Percentiles rank a stretch among this genome's conserved stretches.
Evolutionary conservation across 768 basidiomycete genomes (phyloP).

Genomic region (Trametopsis cervina): DNA sequence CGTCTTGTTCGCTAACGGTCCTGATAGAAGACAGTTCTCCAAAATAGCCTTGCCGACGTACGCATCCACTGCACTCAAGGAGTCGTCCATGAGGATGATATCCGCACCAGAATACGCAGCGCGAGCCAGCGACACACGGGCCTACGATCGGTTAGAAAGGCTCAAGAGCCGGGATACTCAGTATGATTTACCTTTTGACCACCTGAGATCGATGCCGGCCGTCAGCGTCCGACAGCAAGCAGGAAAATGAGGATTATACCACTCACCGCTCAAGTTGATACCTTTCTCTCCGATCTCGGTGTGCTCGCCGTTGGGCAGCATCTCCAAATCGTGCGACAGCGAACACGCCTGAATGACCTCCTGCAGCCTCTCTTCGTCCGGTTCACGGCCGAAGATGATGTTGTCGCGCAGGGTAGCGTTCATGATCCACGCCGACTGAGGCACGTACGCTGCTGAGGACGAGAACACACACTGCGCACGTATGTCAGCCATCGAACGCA

Average conservation of each 20-base stretch:
- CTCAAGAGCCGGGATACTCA: too few species aligned
- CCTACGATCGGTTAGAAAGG: too few species aligned
- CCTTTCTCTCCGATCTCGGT: conserved; percentile 79
- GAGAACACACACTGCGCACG: conserved; percentile 40
- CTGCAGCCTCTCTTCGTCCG: conserved; percentile 53
- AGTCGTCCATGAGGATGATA: conserved; percentile 76
- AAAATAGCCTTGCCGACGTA: conserved; percentile 65
- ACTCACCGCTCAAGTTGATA: conserved; percentile 53
- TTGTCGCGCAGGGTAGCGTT: conserved; percentile 70
- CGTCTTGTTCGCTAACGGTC: conserved; percentile 47
- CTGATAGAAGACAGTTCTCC: conserved; percentile 50
- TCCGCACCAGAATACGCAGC: conserved; percentile 71
- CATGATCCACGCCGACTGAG: conserved; percentile 57
- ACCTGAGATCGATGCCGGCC: too few species aligned
- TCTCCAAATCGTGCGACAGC: conserved; percentile 61
- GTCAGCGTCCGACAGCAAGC: too few species aligned
- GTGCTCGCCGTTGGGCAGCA: conserved; percentile 61
- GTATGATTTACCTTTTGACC: conserved; percentile 34
- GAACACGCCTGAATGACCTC: conserved; percentile 59
- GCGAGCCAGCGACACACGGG: conserved; percentile 69
- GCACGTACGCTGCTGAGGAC: conserved; percentile 50
- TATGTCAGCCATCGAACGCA: not conserved
- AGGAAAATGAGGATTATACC: too few species aligned
- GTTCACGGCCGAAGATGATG: conserved; percentile 63
- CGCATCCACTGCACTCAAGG: conserved; percentile 73